Evolutionary conservation across 148 eudicot genomes (phyloP), one percentile per base, ranked within the genome.

Genomic region (Spergularia marina): DNA sequence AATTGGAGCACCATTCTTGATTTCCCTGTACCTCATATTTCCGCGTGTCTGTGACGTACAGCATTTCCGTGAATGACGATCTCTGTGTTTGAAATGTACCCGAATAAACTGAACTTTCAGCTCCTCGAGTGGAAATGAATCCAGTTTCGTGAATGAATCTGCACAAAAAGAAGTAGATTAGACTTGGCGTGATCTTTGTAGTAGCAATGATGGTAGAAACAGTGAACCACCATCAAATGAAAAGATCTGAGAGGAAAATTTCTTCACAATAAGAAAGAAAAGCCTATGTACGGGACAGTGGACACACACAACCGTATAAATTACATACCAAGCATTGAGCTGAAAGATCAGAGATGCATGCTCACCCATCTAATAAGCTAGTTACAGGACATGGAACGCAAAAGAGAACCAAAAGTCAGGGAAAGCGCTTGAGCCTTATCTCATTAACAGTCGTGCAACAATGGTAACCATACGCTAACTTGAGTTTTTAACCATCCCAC

Each of bases 11-110:
- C 47, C 60, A 62, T 40, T 12, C 59, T 52, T 52, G 2, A 6
- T 60, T 62, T 49, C 74, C 69, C 69, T 74, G 77, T 68, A 79
- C 74, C 58, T 69, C 69, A 74, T 65, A 69, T 61, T 73, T 68
- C 74, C 66, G 64, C 17, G 77, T 25, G 12, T 14, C 51, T 56
- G 71, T 65, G 81, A 78, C 65, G 36, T 72, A 65, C 41, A 64
- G 76, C 65, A 56, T 57, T 58, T 78, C 57, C 20, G 40, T 56
- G 16, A 63, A 30, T 71, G 40, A 40, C 60, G 74, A 47, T 79
- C 74, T 49, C 68, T 53, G 14, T 68, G 63, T 16, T 60, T 53
- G 54, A 52, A 17, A 36, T 17, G 67, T 59, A 68, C 16, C 25
- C 75, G 25, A 16, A 68, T 25, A 66, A 59, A 21, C 67, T 51